Evolutionary conservation across 2,329 filamentous ascomycete genomes (phyloP), one percentile per base, ranked within the genome.

Genomic region (Phoma herbarum): DNA sequence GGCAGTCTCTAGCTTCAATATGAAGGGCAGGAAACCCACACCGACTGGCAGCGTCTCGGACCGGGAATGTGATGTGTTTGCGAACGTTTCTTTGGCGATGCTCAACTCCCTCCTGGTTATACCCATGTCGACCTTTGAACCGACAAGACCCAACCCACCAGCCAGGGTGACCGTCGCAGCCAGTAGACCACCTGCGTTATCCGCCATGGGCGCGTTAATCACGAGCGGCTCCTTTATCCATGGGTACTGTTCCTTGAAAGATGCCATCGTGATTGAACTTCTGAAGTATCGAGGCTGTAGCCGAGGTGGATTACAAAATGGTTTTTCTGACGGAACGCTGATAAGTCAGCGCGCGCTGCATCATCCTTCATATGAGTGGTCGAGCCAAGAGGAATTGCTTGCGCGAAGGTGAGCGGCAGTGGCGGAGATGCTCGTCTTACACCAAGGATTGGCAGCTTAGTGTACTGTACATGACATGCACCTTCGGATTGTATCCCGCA

Each of bases 151-250:
- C 0, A 82, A 60, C 6, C 80, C 80, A 12, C 80, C 81, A 11
- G 84, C 82, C 52, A 77, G 75, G 1, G 85, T 86, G n/a, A 91
- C 84, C 26, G 86, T 82, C 10, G 86, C 78, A 5, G 88, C 86
- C 2, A 92, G 82, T 0, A 64, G 79, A 64, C 71, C 83, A 72
- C 71, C 83, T 66, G 82, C 79, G 52, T 90, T 85, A 42, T 86
- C 81, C 47, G 87, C 84, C 89, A 92, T 92, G 0, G 90, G 90
- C 1, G 88, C 89, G 33, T 82, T 81, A 49, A 83, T 78, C 44
- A 92, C 83, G 33, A 90, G 75, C 3, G 88, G 88, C 1, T 74
- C 56, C 12, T 75, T 67, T 1, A 79, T 82, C 86, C 87, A 90
- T 58, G 86, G 85, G 63, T 73, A 61, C 5, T 12, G 14, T 5